Evolutionary conservation across 2,329 filamentous ascomycete species (phyloP).

Genomic region (Cadophora gregata): DNA sequence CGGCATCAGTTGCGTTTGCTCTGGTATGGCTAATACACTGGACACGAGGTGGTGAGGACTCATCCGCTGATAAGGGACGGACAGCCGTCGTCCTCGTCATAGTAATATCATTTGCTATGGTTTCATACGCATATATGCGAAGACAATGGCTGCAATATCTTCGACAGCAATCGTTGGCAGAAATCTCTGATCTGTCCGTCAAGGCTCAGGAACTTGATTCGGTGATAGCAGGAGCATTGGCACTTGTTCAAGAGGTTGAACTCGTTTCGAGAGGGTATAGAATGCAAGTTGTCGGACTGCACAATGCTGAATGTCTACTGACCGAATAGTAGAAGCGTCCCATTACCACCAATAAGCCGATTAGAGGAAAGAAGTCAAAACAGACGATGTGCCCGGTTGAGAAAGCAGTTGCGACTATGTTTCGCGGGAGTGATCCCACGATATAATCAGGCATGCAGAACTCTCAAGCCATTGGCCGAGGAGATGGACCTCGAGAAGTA

Average conservation of each 20-base stretch:
- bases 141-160: conserved; percentile 84
- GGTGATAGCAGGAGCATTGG: conserved; percentile 75
- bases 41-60: conserved; percentile 59
- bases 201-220: conserved; percentile 83
- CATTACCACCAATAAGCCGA: conserved; percentile 88
- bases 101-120: conserved; percentile 56
- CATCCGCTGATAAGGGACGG: conserved; percentile 62
- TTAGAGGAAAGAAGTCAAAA: conserved; percentile 83
- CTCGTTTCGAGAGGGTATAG: conserved; percentile 89
- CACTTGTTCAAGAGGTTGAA: conserved; percentile 93
- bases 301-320: conserved; percentile 21
- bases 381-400: conserved; percentile 79
- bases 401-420: conserved; percentile 74
- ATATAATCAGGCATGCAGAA: conserved; percentile 72
- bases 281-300: conserved; percentile 60
- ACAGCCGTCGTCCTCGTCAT: conserved; percentile 54
- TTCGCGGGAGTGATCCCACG: conserved; percentile 73
- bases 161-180: conserved; percentile 73
- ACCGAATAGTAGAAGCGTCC: conserved; percentile 69
- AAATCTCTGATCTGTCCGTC: conserved; percentile 71
- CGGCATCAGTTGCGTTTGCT: conserved; percentile 66
- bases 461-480: conserved; percentile 75
- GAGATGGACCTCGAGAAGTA: conserved; percentile 88
- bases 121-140: conserved; percentile 74
- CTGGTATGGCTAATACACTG: conserved; percentile 71